A percentile compares a stretch with the other conserved stretches of the same genome.
Evolutionary conservation across 495 filamentous ascomycete genomes (phyloP).

Genomic region (Lasiosphaeria miniovina): DNA sequence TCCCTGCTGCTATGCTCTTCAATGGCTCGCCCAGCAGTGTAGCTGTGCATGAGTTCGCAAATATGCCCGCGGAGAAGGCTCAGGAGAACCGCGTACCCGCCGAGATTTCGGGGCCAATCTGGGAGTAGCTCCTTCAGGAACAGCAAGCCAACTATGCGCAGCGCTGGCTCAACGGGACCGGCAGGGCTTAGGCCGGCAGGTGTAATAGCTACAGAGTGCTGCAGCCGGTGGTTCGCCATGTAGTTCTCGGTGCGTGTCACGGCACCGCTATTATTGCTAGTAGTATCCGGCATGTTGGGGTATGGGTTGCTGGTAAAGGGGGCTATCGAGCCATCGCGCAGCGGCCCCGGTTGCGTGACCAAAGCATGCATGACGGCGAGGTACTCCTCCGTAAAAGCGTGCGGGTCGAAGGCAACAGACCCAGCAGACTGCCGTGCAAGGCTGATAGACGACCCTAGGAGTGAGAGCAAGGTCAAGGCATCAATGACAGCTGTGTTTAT

Average conservation of each 20-base stretch:
- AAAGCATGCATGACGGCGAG: conserved; percentile 25
- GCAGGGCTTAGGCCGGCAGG: conserved; percentile 4
- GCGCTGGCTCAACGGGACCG: conserved; percentile 20
- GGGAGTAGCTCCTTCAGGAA: conserved; percentile 28
- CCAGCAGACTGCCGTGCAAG: conserved; percentile 16
- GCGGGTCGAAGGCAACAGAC: conserved; percentile 23
- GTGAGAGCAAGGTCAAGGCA: conserved; percentile 16
- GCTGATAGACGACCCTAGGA: conserved; percentile 18
- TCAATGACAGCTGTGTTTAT: conserved; percentile 15
- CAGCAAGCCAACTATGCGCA: conserved; percentile 26
- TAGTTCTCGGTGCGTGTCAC: conserved; percentile 15
- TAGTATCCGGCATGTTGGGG: not conserved
- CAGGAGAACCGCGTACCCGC: conserved; percentile 28
- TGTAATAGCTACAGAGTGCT: conserved; percentile 9
- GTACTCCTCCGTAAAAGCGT: conserved; percentile 28
- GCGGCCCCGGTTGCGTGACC: conserved; percentile 19
- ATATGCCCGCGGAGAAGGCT: conserved; percentile 19
- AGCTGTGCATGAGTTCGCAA: not conserved
- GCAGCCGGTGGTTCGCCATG: conserved; percentile 22
- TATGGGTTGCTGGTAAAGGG: conserved; percentile 1
- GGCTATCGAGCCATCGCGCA: conserved; percentile 16
- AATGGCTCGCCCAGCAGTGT: not conserved
- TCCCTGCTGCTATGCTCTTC: not conserved
- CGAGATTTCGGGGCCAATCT: conserved; percentile 27
- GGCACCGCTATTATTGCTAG: not conserved